A percentile compares a stretch with the other conserved stretches of the same genome.
Evolutionary conservation across 495 filamentous ascomycete genomes (phyloP).

Genomic region (Darksidea phi): DNA sequence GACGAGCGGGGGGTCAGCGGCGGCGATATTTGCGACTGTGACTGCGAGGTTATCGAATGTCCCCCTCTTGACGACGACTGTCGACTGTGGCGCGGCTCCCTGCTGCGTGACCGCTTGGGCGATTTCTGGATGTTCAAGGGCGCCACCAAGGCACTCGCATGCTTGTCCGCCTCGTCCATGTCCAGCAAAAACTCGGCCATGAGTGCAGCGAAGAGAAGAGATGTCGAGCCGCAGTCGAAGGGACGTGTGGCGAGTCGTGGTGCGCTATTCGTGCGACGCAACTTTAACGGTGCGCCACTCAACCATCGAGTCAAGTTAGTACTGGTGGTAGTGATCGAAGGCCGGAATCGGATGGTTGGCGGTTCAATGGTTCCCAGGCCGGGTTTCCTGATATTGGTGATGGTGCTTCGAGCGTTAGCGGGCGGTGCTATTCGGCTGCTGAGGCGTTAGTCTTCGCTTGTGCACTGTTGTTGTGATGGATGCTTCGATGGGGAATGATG

Average conservation of each 20-base stretch:
- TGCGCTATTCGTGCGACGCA: slow-evolving; percentile 25
- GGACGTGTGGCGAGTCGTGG: neutral
- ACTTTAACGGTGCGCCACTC: slow-evolving; percentile 3
- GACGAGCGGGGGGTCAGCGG: slow-evolving; percentile 38
- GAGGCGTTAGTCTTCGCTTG: slow-evolving; percentile 20
- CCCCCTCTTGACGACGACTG: slow-evolving; percentile 34
- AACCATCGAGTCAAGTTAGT: slow-evolving; percentile 27
- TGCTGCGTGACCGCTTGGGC: slow-evolving; percentile 32
- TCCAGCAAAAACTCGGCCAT: slow-evolving; percentile 32
- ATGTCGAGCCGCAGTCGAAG: neutral
- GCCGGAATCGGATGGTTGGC: neutral
- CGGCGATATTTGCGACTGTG: slow-evolving; percentile 38
- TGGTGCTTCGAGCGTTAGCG: slow-evolving; percentile 3
- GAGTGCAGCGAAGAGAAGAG: neutral
- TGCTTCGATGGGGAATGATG: slow-evolving; percentile 15
- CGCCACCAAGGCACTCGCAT: slow-evolving; percentile 37
- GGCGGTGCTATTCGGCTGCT: slow-evolving; percentile 3
- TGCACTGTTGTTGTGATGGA: slow-evolving; percentile 26
- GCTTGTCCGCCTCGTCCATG: slow-evolving; percentile 26
- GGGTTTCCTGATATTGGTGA: slow-evolving; percentile 6
- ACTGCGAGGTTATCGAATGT: slow-evolving; percentile 26
- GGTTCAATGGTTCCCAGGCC: neutral
- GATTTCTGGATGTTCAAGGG: slow-evolving; percentile 39
- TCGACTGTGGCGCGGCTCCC: slow-evolving; percentile 22
- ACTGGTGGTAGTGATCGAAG: neutral